Evolutionary conservation across 768 basidiomycete species (phyloP).

Genomic region (Pleurotus platypus): DNA sequence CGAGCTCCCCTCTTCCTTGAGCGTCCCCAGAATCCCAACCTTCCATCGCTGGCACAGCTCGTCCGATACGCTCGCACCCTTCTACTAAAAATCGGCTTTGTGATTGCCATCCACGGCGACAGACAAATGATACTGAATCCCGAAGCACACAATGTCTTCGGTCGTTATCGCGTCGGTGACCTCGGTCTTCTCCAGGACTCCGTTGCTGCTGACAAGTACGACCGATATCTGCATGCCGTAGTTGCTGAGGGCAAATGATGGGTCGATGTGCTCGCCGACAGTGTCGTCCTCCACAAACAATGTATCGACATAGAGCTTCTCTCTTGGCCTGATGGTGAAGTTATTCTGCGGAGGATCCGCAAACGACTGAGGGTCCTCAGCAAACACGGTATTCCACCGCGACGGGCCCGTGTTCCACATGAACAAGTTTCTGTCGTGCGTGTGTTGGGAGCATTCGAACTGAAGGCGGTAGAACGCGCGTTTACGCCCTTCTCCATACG

Average conservation of each 20-base stretch:
- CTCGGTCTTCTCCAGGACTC: too few species aligned
- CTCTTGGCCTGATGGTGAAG: neutral
- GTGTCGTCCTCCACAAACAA: neutral
- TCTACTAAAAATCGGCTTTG: too few species aligned
- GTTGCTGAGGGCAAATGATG: neutral
- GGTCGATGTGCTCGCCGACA: neutral
- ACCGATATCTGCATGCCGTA: neutral
- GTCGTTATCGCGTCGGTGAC: too few species aligned
- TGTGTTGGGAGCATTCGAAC: neutral
- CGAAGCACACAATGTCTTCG: too few species aligned
- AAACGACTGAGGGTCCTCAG: neutral
- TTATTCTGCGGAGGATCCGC: neutral
- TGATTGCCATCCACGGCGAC: too few species aligned
- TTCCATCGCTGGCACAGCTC: too few species aligned
- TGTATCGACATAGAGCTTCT: neutral
- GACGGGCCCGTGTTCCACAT: neutral
- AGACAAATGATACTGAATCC: too few species aligned
- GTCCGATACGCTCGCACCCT: too few species aligned
- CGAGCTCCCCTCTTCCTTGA: too few species aligned
- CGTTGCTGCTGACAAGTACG: neutral
- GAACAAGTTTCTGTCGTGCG: neutral
- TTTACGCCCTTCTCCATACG: neutral
- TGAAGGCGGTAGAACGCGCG: neutral
- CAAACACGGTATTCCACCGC: neutral
- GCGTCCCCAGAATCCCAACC: too few species aligned